Conservation (phyloP, 208 protist species). For the Blastocrithidia nonstop region DNA sequence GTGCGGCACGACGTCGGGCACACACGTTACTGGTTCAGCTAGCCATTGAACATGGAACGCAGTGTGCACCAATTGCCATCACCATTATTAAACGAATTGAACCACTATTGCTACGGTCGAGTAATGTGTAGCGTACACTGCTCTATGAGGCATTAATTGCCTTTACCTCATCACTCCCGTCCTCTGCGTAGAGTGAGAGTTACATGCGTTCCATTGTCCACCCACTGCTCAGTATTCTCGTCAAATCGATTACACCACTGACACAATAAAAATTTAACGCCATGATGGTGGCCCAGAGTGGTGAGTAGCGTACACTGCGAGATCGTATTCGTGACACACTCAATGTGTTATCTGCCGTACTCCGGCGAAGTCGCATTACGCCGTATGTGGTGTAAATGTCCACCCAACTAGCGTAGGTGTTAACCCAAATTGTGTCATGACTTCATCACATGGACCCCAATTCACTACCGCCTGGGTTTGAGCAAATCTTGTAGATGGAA, state of each 20-base stretch:
- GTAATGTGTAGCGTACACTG: slow-evolving; percentile 20
- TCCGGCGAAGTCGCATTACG: slow-evolving; percentile 38
- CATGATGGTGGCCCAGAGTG: slow-evolving; percentile 15
- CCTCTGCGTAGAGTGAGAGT: slow-evolving; percentile 14
- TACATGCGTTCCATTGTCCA: slow-evolving; percentile 39
- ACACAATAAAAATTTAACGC: slow-evolving; percentile 36
- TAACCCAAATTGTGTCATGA: slow-evolving; percentile 22
- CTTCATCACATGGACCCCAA: slow-evolving; percentile 29
- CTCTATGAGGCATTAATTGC: slow-evolving; percentile 58
- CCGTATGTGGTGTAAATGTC: slow-evolving; percentile 34
- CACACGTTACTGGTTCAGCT: slow-evolving; percentile 32
- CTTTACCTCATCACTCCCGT: slow-evolving; percentile 22
- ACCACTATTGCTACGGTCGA: slow-evolving; percentile 19
- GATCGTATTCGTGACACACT: slow-evolving; percentile 21
- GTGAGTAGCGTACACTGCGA: slow-evolving; percentile 11
- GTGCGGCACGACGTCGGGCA: background rate
- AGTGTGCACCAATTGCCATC: slow-evolving; percentile 7
- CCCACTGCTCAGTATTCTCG: slow-evolving; percentile 32
- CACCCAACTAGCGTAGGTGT: slow-evolving; percentile 13
- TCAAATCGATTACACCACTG: slow-evolving; percentile 7
- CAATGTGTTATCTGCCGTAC: slow-evolving; percentile 30
- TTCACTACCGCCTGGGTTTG: slow-evolving; percentile 22
- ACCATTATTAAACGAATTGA: slow-evolving; percentile 22
- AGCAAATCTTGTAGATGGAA: slow-evolving; percentile 20
- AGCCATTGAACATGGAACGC: slow-evolving; percentile 11